phyloP scores from a whole-genome alignment of 2,329 filamentous ascomycete species.

The Diplocarpon rosae region DNA sequence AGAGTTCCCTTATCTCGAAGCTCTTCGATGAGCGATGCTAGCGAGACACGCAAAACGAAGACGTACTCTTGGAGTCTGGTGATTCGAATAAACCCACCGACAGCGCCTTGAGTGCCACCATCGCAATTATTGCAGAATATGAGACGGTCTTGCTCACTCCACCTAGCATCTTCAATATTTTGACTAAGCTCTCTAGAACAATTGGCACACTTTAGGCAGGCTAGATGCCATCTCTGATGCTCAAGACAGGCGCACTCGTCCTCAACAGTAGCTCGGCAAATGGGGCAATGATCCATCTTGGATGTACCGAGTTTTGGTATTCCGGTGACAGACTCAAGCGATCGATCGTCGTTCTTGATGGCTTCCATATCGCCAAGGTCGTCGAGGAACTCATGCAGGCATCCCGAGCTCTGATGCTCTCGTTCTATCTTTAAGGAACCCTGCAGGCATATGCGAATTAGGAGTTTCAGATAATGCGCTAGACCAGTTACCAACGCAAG shows the following conservation, averaged over 20 bases:
- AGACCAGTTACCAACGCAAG: conserved; percentile 92
- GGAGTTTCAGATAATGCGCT: conserved; percentile 92
- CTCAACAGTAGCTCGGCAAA: conserved; percentile 81
- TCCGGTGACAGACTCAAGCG: conserved; percentile 53
- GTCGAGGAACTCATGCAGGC: conserved; percentile 71
- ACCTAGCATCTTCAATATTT: conserved; percentile 57
- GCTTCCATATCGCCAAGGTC: conserved; percentile 76
- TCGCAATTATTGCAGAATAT: conserved; percentile 64
- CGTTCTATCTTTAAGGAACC: conserved; percentile 85
- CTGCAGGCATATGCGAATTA: conserved; percentile 94
- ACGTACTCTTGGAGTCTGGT: conserved; percentile 90
- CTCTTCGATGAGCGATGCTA: conserved; percentile 80
- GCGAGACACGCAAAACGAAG: conserved; percentile 80
- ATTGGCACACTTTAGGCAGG: conserved; percentile 59
- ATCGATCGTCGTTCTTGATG: conserved; percentile 56
- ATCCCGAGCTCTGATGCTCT: conserved; percentile 62
- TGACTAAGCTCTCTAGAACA: conserved; percentile 66
- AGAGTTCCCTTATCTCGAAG: conserved; percentile 74
- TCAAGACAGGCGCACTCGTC: conserved; percentile 76
- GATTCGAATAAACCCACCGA: conserved; percentile 57
- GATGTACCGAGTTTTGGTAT: conserved; percentile 59
- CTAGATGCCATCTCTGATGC: conserved; percentile 72
- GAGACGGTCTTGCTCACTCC: conserved; percentile 55
- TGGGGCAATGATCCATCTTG: conserved; percentile 72
- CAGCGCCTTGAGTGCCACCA: conserved; percentile 41